A percentile compares a stretch with the other conserved stretches of the same genome.
Conservation (phyloP, 305 asterid genomes). For the Petunia hybrid region DNA sequence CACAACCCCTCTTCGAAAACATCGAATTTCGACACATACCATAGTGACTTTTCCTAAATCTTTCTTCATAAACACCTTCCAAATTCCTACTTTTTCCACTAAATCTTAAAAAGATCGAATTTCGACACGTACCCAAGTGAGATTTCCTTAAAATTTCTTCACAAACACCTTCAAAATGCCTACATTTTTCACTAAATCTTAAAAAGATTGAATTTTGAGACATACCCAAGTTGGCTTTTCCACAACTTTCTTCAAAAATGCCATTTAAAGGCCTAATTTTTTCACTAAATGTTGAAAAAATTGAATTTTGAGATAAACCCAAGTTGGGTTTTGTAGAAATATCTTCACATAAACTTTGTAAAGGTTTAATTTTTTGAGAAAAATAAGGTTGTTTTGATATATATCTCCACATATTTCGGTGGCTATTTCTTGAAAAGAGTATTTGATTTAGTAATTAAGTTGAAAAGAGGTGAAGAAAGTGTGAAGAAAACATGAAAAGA, state of each 20-base stretch:
- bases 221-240: not conserved
- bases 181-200: not conserved
- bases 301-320: constrained; percentile 6
- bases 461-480: too few species aligned
- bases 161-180: not conserved
- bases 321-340: not conserved
- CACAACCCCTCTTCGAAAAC: constrained; percentile 36
- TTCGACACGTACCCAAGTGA: constrained; percentile 37
- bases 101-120: constrained; percentile 23
- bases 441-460: too few species aligned
- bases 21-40: constrained; percentile 39
- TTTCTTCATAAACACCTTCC: not conserved
- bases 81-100: not conserved
- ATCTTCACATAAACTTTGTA: not conserved
- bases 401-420: constrained; percentile 96
- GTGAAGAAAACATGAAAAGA: constrained; percentile 3
- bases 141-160: not conserved
- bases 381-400: constrained; percentile 56
- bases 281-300: not conserved
- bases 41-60: not conserved
- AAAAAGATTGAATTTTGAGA: not conserved
- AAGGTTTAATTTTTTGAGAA: constrained; percentile 19
- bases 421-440: too few species aligned
- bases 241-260: not conserved
- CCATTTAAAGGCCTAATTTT: not conserved